These are phyloP conservation scores for Naganishia sp. DNA, from an alignment of 1,284 basidiomycete species.

Conservation along the genomic window DNA sequence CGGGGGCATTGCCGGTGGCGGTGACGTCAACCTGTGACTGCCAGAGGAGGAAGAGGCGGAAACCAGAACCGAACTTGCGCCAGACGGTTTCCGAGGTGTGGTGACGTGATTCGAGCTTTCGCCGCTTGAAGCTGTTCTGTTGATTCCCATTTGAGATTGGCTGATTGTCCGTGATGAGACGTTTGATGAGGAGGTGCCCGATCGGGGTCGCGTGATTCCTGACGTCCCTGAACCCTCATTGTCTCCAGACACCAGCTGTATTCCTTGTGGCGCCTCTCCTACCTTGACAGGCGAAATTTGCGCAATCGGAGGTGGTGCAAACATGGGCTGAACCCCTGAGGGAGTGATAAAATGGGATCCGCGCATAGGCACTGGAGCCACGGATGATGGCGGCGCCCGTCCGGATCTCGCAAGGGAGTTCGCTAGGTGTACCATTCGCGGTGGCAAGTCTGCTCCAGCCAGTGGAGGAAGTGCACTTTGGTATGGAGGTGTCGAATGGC, in stretches of 20 bases:
- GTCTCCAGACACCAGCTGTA: background rate
- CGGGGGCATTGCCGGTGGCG: slow-evolving; percentile 29
- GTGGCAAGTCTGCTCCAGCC: slow-evolving; percentile 6
- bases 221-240: background rate
- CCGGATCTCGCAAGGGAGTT: slow-evolving; percentile 19
- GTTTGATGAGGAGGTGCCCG: slow-evolving; percentile 2
- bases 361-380: slow-evolving; percentile 18
- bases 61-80: background rate
- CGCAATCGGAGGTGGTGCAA: background rate
- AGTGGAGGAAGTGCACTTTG: slow-evolving; percentile 9
- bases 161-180: slow-evolving; percentile 9
- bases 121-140: background rate
- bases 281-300: background rate
- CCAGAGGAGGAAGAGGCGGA: slow-evolving; percentile 12
- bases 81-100: slow-evolving; percentile 13
- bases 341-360: slow-evolving; percentile 27
- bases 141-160: slow-evolving; percentile 10
- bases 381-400: slow-evolving; percentile 7
- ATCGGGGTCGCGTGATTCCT: background rate
- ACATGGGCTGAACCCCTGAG: slow-evolving; percentile 14
- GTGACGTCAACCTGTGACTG: slow-evolving; percentile 22
- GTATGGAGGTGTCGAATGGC: background rate
- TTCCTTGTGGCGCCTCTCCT: background rate
- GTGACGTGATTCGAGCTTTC: slow-evolving; percentile 1
- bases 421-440: slow-evolving; percentile 13